These are phyloP conservation scores for Eutypella sp. DNA, from an alignment of 2,329 filamentous ascomycete species.

Conservation along the genomic window DNA sequence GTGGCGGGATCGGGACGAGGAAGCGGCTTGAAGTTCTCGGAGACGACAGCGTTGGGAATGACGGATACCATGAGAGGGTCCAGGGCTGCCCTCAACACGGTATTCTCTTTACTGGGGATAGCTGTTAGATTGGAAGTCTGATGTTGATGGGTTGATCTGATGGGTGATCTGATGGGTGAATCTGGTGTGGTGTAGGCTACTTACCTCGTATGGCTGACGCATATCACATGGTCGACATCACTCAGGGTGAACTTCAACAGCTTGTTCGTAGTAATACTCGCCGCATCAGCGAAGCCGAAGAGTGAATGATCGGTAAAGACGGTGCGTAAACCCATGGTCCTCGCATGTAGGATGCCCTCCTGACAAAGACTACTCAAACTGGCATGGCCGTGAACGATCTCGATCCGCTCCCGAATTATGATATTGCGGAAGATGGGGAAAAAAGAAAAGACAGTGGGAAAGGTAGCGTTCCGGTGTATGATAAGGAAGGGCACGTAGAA, in stretches of 20 bases:
- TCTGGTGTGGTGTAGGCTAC: too few species aligned
- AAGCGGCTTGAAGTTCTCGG: constrained; percentile 85
- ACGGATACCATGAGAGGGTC: constrained; percentile 97
- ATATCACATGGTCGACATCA: constrained; percentile 97
- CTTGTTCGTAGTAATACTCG: constrained; percentile 95
- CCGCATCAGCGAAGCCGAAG: constrained; percentile 95
- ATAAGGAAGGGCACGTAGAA: constrained; percentile 96
- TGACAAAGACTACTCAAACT: constrained; percentile 91
- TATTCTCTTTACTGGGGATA: constrained; percentile 82
- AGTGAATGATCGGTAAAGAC: constrained; percentile 97
- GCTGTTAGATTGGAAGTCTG: constrained; percentile 5
- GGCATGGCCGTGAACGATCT: constrained; percentile 97
- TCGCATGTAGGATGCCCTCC: constrained; percentile 88
- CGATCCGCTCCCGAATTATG: constrained; percentile 85
- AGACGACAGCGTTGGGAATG: constrained; percentile 95
- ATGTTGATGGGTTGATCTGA: constrained; percentile 10
- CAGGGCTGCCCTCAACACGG: constrained; percentile 85
- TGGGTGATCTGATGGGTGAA: too few species aligned
- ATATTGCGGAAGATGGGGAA: constrained; percentile 98
- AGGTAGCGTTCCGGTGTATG: constrained; percentile 88
- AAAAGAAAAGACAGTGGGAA: constrained; percentile 97
- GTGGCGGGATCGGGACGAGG: constrained; percentile 37
- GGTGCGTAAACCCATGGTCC: constrained; percentile 93
- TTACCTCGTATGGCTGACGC: constrained; percentile 95
- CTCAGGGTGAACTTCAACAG: constrained; percentile 92